phyloP scores from a whole-genome alignment of 2,329 filamentous ascomycete genomes.

The Macrophomina tecta region DNA sequence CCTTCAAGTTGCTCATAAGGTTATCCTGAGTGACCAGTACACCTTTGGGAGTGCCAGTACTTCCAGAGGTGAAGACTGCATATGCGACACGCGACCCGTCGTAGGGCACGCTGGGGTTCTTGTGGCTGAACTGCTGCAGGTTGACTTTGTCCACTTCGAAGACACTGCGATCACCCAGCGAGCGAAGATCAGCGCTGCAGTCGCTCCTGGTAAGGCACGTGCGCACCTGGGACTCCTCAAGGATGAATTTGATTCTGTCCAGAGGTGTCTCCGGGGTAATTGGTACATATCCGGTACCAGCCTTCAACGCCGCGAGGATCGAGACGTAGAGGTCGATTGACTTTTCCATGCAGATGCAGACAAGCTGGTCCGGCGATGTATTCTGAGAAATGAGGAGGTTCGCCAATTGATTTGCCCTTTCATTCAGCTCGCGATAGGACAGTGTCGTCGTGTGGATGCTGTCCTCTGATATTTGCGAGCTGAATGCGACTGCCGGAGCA shows the following conservation, averaged over 20 bases:
- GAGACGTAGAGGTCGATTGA: slow-evolving; percentile 73
- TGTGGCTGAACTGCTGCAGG: slow-evolving; percentile 38
- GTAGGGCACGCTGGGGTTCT: slow-evolving; percentile 48
- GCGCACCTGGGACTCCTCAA: slow-evolving; percentile 64
- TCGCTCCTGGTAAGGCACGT: slow-evolving; percentile 48
- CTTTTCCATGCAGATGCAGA: slow-evolving; percentile 82
- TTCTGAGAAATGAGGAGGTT: slow-evolving; percentile 58
- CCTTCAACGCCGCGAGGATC: slow-evolving; percentile 76
- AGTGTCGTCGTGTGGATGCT: slow-evolving; percentile 49
- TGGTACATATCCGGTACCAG: slow-evolving; percentile 80
- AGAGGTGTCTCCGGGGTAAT: slow-evolving; percentile 73
- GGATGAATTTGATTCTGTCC: slow-evolving; percentile 65
- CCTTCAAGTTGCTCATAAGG: slow-evolving; percentile 75
- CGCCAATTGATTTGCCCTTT: slow-evolving; percentile 68
- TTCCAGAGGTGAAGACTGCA: slow-evolving; percentile 83
- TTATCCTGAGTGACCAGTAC: slow-evolving; percentile 78
- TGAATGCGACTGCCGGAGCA: slow-evolving; percentile 69
- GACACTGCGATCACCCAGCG: slow-evolving; percentile 9
- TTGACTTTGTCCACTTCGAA: slow-evolving; percentile 42
- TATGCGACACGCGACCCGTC: slow-evolving; percentile 68
- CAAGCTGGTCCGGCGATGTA: slow-evolving; percentile 59
- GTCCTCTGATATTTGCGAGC: slow-evolving; percentile 47
- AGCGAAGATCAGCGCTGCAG: slow-evolving; percentile 9
- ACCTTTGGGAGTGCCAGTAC: slow-evolving; percentile 80
- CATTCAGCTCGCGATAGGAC: slow-evolving; percentile 71